Base-by-base conservation (phyloP, 345 rosid species). In the Moricandia arvensis region DNA sequence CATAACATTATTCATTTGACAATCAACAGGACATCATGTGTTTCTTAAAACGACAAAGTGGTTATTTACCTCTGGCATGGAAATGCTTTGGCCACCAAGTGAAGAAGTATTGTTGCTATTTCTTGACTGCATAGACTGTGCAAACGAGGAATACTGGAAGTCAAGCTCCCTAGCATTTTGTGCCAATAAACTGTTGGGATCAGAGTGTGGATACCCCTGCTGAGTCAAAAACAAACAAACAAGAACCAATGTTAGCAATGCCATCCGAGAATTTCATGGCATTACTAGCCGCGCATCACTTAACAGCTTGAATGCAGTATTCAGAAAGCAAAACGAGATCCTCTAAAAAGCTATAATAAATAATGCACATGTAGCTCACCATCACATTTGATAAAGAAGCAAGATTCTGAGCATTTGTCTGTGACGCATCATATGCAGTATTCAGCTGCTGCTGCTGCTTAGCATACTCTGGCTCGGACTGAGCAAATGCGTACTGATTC, bases 161-260 rank as follows among this genome's bases (percentile, higher is more conserved):
- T 93, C 98, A 64, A 85, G 84, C 72, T 90, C 96, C 83, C 95
- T 85, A 8, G 82, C 87, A 61, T 81, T 78, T 62, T 96, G 86
- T 47, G 89, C 79, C 84, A 93, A 68, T 79, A 93, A 71, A 27
- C 87, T 77, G 81, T 83, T 87, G 21, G 96, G 93, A 76, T 89
- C 74, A 7, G 93, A 83, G 81, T 85, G 84, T 57, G 90, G 72
- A 77, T 90, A 89, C 1, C 82, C 88, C 77, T 87, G 91, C 92
- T 79, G 88, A 49, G 57, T 47, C 53, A 16, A 16, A 34, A 16
- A 16, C 7, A 16, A 21, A 49, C 57, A 16, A 45, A 17, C 4
- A 49, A 16, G 24, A 1, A 49, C 10, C 57, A 49, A 16, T 49
- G 57, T 49, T 16, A 49, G 57, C 24, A 49, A 49, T 16, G 18